Conservation (phyloP, 2,329 filamentous ascomycete species). For the Hypoxylon sp. region DNA sequence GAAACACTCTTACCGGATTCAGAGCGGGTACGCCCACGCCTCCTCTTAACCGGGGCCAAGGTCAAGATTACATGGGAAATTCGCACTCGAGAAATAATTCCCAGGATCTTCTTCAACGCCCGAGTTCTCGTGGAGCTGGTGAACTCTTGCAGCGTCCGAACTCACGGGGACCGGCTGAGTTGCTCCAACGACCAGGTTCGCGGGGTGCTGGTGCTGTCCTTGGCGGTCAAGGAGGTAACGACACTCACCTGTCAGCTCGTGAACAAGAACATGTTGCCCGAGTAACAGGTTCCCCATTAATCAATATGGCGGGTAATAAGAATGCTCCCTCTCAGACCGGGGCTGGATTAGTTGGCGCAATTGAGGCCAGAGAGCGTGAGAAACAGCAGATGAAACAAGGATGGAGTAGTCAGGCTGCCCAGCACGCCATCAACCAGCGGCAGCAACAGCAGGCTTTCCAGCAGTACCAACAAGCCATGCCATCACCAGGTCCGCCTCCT, state of each 20-base stretch:
- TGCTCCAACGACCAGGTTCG: conserved; percentile 65
- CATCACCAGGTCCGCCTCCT: conserved; percentile 48
- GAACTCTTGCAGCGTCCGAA: conserved; percentile 66
- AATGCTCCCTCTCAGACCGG: conserved; percentile 65
- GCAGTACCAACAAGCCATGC: conserved; percentile 54
- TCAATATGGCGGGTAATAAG: conserved; percentile 74
- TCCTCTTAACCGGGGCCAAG: conserved; percentile 59
- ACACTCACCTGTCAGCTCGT: conserved; percentile 80
- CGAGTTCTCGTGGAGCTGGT: conserved; percentile 55
- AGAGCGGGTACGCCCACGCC: conserved; percentile 61
- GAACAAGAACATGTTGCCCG: conserved; percentile 92
- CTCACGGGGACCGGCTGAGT: conserved; percentile 70
- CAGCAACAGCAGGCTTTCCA: conserved; percentile 67
- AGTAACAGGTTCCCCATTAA: conserved; percentile 81
- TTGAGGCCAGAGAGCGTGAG: conserved; percentile 84
- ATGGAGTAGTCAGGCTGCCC: conserved; percentile 77
- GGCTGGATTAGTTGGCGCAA: conserved; percentile 80
- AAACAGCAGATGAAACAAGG: conserved; percentile 79
- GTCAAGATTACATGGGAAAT: conserved; percentile 58
- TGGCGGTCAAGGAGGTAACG: conserved; percentile 60
- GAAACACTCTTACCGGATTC: conserved; percentile 61
- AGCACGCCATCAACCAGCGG: conserved; percentile 79
- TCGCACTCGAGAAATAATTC: conserved; percentile 65
- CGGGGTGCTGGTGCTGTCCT: conserved; percentile 68
- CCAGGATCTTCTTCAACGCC: conserved; percentile 55